Evolutionary conservation across 306 rosid genomes (phyloP).

Genomic region (Sphenostylis stenocarpa): DNA sequence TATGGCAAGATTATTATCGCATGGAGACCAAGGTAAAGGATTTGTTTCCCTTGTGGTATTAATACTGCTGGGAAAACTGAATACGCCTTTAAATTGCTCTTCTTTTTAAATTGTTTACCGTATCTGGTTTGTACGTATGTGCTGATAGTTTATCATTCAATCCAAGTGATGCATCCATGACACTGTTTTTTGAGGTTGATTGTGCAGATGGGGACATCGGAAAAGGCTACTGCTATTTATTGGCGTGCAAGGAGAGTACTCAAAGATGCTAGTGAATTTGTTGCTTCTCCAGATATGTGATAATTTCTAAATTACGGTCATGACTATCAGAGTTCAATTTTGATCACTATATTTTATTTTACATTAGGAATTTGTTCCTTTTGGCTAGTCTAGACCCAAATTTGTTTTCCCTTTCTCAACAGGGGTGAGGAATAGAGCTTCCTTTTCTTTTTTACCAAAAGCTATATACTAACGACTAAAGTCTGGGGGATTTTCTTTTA

Average conservation of each 20-base stretch:
- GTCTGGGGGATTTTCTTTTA: neutral
- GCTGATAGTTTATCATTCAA: neutral
- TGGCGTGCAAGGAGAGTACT: slow-evolving; percentile 79
- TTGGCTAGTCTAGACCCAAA: neutral
- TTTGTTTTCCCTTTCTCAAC: neutral
- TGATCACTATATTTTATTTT: slow-evolving; percentile 30
- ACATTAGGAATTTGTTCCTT: neutral
- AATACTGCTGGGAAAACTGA: neutral
- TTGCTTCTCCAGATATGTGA: slow-evolving; percentile 42
- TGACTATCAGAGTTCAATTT: slow-evolving; percentile 44
- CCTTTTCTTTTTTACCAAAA: neutral
- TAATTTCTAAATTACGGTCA: neutral
- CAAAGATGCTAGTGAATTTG: slow-evolving; percentile 58
- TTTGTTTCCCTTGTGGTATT: neutral
- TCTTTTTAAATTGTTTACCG: neutral
- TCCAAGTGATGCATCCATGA: neutral
- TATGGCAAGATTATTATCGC: slow-evolving; percentile 72
- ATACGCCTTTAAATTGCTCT: neutral
- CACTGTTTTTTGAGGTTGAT: slow-evolving; percentile 18
- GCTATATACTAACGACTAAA: neutral
- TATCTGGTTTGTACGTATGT: neutral
- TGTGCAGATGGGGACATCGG: slow-evolving; percentile 86
- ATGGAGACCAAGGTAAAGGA: slow-evolving; percentile 74
- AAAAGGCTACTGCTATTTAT: slow-evolving; percentile 58
- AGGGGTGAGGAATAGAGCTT: neutral